Conservation (phyloP, 108 stramenopile species). For the Conticribra guillardii region DNA sequence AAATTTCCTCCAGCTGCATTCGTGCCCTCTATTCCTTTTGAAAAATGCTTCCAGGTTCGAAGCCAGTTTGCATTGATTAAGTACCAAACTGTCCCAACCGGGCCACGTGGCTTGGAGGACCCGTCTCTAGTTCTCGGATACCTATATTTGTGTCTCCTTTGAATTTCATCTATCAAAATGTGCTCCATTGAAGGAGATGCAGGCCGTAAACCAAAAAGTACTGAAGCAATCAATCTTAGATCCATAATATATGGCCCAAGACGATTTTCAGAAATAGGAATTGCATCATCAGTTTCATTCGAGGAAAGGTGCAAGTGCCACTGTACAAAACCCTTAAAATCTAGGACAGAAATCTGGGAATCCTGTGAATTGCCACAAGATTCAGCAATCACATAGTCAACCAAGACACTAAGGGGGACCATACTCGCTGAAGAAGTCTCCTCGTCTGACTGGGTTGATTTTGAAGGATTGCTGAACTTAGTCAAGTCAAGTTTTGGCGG, state of each 20-base stretch:
- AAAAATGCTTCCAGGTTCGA: constrained; percentile 62
- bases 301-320: constrained; percentile 62
- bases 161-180: constrained; percentile 66
- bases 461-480: constrained; percentile 16
- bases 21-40: constrained; percentile 41
- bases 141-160: constrained; percentile 69
- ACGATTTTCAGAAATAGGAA: constrained; percentile 38
- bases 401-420: constrained; percentile 38
- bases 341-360: constrained; percentile 11
- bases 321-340: constrained; percentile 64
- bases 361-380: constrained; percentile 14
- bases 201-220: constrained; percentile 85
- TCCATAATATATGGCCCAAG: constrained; percentile 73
- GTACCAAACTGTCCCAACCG: constrained; percentile 84
- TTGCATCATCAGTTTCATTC: constrained; percentile 18
- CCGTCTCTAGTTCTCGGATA: constrained; percentile 62
- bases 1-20: constrained; percentile 41
- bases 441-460: neutral
- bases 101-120: constrained; percentile 71
- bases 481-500: constrained; percentile 50
- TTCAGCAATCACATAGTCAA: constrained; percentile 53
- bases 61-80: constrained; percentile 79
- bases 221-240: constrained; percentile 72
- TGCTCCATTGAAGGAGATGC: constrained; percentile 66
- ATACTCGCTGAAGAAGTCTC: constrained; percentile 19